A percentile compares a stretch with the other conserved stretches of the same genome.
Evolutionary conservation across 2,329 filamentous ascomycete species (phyloP).

Genomic region (Capronia epimyces): DNA sequence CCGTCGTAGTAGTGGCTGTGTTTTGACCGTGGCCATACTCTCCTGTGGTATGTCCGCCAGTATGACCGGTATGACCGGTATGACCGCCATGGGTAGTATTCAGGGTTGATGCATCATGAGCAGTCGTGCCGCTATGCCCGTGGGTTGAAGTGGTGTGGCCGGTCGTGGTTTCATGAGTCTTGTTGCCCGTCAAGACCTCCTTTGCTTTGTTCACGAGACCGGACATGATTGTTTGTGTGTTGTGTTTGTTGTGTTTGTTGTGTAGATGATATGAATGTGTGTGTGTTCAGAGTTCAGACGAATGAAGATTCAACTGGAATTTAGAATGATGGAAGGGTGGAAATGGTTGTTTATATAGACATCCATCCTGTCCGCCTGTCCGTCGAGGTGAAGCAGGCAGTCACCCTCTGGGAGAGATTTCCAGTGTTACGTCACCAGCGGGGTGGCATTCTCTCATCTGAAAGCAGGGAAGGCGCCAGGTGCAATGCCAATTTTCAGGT

Average conservation of each 20-base stretch:
- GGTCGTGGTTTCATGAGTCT: slow-evolving; percentile 23
- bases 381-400: neutral
- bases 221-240: slow-evolving; percentile 38
- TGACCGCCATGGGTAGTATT: slow-evolving; percentile 35
- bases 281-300: neutral
- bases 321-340: slow-evolving; percentile 20
- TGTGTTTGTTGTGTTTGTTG: neutral
- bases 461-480: neutral
- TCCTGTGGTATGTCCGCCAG: slow-evolving; percentile 4
- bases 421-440: neutral
- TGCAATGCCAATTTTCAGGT: neutral
- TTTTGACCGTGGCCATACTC: neutral
- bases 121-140: neutral
- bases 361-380: neutral
- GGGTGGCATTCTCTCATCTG: neutral
- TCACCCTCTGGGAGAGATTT: neutral
- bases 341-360: neutral
- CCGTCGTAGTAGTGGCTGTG: slow-evolving; percentile 30
- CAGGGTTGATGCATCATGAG: slow-evolving; percentile 29
- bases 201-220: slow-evolving; percentile 46
- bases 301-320: neutral
- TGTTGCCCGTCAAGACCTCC: slow-evolving; percentile 38
- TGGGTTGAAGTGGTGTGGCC: slow-evolving; percentile 9
- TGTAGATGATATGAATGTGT: neutral
- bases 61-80: neutral